phyloP scores from a whole-genome alignment of 805 yeast species.

The Blastobotrys mokoenaii region DNA sequence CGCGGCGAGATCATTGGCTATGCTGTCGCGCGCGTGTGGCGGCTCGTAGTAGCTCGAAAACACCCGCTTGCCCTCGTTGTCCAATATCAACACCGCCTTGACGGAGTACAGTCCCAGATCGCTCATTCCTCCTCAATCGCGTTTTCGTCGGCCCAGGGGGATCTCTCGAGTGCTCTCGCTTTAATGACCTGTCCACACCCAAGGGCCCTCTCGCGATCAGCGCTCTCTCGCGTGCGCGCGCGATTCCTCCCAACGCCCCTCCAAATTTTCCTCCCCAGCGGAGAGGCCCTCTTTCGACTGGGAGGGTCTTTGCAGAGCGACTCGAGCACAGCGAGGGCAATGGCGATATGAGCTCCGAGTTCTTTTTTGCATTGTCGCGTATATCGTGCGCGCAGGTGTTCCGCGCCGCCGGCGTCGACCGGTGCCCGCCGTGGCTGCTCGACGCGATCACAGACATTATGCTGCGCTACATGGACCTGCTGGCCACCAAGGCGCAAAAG shows the following conservation, averaged over 20 bases:
- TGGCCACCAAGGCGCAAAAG: constrained; percentile 42
- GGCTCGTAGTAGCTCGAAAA: constrained; percentile 78
- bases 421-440: constrained; percentile 60
- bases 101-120: constrained; percentile 53
- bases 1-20: constrained; percentile 2
- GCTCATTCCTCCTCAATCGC: too few relatives aligned
- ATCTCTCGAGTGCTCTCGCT: neutral
- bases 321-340: neutral
- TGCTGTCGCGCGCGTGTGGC: constrained; percentile 35
- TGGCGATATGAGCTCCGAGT: constrained; percentile 25
- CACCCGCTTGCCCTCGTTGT: constrained; percentile 69
- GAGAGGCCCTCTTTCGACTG: neutral
- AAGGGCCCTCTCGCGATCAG: neutral
- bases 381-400: constrained; percentile 49
- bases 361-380: constrained; percentile 40
- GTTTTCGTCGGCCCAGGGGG: neutral
- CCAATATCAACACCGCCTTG: constrained; percentile 72
- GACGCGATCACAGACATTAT: constrained; percentile 74
- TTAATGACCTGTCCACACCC: neutral
- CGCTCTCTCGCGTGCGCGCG: neutral
- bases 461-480: constrained; percentile 49
- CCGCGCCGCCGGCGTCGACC: constrained; percentile 77
- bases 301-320: neutral
- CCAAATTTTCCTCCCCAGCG: neutral
- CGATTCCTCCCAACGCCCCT: neutral